Evolutionary conservation across 2,329 filamentous ascomycete genomes (phyloP).

Genomic region (Botrytis tulipae): DNA sequence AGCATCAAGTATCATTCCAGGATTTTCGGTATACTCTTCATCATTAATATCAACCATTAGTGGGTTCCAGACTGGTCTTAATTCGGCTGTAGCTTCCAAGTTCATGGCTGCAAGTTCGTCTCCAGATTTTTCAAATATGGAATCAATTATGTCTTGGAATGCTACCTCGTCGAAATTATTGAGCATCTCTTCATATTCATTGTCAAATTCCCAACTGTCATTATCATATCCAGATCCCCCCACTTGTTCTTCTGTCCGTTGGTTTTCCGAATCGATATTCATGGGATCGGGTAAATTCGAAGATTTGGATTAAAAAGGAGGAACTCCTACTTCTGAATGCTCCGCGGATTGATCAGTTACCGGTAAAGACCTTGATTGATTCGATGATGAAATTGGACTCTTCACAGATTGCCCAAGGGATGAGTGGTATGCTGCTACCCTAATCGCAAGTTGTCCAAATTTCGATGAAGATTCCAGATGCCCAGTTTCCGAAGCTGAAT

Average conservation of each 20-base stretch:
- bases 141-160: background rate
- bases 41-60: background rate
- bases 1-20: background rate
- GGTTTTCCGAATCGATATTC: background rate
- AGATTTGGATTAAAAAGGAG: background rate
- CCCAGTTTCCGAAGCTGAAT: fast-evolving
- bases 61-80: background rate
- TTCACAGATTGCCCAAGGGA: background rate
- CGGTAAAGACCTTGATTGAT: no score
- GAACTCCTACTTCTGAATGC: background rate
- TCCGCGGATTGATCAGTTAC: no score
- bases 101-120: background rate
- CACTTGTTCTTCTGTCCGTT: background rate
- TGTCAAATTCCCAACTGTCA: background rate
- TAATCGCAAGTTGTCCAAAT: background rate
- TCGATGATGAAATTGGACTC: no score
- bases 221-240: background rate
- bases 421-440: background rate
- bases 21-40: background rate
- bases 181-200: background rate
- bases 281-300: background rate
- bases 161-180: background rate
- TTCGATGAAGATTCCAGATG: background rate
- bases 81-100: background rate
- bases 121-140: background rate